Evolutionary conservation across 495 filamentous ascomycete genomes (phyloP).

Genomic region (Podospora anserina): DNA sequence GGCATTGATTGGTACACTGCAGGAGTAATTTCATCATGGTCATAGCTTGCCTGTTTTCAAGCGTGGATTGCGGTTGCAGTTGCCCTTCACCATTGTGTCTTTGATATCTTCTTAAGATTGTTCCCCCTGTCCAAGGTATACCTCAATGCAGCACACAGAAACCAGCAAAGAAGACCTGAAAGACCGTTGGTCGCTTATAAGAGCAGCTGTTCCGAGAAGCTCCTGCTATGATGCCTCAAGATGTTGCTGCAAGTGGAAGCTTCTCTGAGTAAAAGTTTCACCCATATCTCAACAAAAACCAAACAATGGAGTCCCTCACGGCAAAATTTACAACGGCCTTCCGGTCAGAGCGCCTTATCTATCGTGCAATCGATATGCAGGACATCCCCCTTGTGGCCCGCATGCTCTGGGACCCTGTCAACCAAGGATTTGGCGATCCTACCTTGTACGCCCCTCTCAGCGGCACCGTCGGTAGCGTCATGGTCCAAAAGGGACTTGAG

Average conservation of each 20-base stretch:
- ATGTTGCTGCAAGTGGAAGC: background rate
- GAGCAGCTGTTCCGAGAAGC: background rate
- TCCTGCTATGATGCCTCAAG: background rate
- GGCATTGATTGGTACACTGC: no score
- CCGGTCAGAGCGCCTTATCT: constrained; percentile 34
- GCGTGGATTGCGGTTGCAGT: background rate
- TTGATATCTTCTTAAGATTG: background rate
- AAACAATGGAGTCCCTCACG: constrained; percentile 14
- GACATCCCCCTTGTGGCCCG: constrained; percentile 20
- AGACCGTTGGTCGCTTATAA: background rate
- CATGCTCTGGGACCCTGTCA: constrained; percentile 15
- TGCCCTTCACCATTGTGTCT: background rate
- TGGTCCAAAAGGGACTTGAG: constrained; percentile 20
- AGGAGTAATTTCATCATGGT: no score
- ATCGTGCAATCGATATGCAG: constrained; percentile 29
- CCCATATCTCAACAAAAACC: constrained; percentile 1
- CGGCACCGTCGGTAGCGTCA: constrained; percentile 10
- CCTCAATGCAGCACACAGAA: background rate
- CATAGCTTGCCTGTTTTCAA: background rate
- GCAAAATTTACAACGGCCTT: constrained; percentile 17
- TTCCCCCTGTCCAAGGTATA: background rate
- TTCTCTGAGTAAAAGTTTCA: background rate
- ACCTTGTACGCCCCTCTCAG: constrained; percentile 12
- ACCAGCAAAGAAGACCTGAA: background rate
- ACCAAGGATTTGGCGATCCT: constrained; percentile 19